Evolutionary conservation across 805 yeast genomes (phyloP), one percentile per base, ranked within the genome.

Genomic region (Ogataea paraovalis): DNA sequence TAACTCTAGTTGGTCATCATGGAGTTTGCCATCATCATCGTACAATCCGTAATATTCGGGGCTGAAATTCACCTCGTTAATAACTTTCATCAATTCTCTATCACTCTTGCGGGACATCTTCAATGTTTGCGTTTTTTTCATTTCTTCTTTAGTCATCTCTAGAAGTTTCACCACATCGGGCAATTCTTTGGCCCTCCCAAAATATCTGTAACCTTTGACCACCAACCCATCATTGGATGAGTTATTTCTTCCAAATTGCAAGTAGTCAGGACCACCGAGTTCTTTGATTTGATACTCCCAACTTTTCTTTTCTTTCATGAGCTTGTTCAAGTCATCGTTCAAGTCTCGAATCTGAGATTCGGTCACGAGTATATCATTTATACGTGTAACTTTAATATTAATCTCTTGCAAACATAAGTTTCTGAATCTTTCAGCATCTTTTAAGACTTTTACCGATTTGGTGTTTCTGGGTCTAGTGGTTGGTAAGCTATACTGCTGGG

Each of bases 141-240:
- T 39, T 58, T 61, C 46, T 27, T 53, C 52, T 34, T 46, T 57
- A 40, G 46, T 59, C 55, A 69, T 62, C 44, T 71, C 70, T 18
- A 80, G 51, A 20, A 78, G 51, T 48, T 73, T 73, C 44, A 73
- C 69, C 7, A 85, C 91, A 51, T 87, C 96, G 0, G 89, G 85
- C 8, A 90, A 66, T 39, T 88, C 92, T 44, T 79, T 73, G 0
- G 96, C 96, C 42, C 96, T 67, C 0, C 97, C 97, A 66, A 80
- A 91, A 64, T 86, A 91, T 46, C 85, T 68, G 53, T 80, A 80
- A 0, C 89, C 89, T 36, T 75, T 70, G 1, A 77, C 61, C 4
- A 46, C 39, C n/a, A 50, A 36, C 5, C 45, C 46, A 10, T 36
- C 45, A 21, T 34, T 39, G 20, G 46, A 36, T 23, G 30, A 3